These are phyloP conservation scores for Xylariales sp. DNA, from an alignment of 2,329 filamentous ascomycete genomes.

Conservation along the genomic window DNA sequence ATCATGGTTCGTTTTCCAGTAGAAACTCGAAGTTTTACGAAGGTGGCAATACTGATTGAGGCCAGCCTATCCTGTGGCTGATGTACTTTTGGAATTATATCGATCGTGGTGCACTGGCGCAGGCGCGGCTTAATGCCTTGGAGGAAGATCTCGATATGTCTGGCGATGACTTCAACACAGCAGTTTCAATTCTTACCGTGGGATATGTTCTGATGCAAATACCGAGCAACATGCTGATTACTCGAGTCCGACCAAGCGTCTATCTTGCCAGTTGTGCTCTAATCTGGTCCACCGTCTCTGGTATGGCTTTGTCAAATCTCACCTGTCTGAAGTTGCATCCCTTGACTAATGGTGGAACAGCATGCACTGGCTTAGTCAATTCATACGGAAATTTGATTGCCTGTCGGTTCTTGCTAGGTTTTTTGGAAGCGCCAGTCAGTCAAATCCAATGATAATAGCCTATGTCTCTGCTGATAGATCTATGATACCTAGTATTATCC, in stretches of 20 bases:
- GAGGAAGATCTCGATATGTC: constrained; percentile 38
- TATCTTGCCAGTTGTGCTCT: constrained; percentile 33
- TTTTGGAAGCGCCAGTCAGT: constrained; percentile 32
- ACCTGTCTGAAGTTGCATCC: background rate
- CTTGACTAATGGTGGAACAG: constrained; percentile 5
- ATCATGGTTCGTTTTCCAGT: constrained; percentile 37
- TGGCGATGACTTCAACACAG: constrained; percentile 30
- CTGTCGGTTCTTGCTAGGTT: constrained; percentile 33
- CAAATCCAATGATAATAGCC: background rate
- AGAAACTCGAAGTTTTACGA: constrained; percentile 23
- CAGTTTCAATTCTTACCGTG: constrained; percentile 30
- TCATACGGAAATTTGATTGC: constrained; percentile 29
- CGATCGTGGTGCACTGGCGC: constrained; percentile 43
- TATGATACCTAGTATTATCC: constrained; percentile 30
- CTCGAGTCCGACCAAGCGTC: constrained; percentile 33
- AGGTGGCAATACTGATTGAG: background rate
- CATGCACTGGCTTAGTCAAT: constrained; percentile 31
- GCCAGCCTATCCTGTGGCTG: constrained; percentile 32
- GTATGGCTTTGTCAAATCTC: background rate
- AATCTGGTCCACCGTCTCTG: background rate
- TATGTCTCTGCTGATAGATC: background rate
- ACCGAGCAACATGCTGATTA: constrained; percentile 38
- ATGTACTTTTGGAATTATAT: constrained; percentile 44
- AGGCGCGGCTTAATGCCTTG: constrained; percentile 35
- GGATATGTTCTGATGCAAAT: constrained; percentile 37